phyloP scores from a whole-genome alignment of 2,329 filamentous ascomycete genomes.

The Alternaria incomplexa region DNA sequence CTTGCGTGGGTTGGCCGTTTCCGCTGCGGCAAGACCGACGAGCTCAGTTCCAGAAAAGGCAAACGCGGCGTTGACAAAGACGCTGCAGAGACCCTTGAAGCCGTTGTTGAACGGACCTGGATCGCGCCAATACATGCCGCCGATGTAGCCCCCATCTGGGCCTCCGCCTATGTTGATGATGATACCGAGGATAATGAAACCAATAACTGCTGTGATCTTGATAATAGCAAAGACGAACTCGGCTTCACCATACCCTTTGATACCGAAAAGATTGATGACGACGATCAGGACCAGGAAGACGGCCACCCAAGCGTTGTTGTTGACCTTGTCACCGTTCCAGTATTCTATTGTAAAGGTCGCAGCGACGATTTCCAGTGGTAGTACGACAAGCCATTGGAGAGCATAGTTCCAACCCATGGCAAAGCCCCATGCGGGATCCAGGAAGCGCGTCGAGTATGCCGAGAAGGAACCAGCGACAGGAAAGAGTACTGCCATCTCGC shows the following conservation, averaged over 20 bases:
- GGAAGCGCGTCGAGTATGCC: slow-evolving; percentile 86
- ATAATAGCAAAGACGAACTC: slow-evolving; percentile 87
- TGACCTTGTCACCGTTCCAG: slow-evolving; percentile 66
- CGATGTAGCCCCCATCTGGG: slow-evolving; percentile 72
- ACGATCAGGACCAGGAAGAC: slow-evolving; percentile 81
- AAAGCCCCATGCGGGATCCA: slow-evolving; percentile 94
- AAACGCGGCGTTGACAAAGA: slow-evolving; percentile 79
- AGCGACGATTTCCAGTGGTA: slow-evolving; percentile 86
- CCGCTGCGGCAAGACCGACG: slow-evolving; percentile 78
- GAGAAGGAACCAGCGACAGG: slow-evolving; percentile 93
- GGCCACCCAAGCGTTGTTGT: slow-evolving; percentile 71
- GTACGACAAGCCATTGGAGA: slow-evolving; percentile 82
- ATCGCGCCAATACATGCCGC: slow-evolving; percentile 74
- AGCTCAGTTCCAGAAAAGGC: slow-evolving; percentile 78
- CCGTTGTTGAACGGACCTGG: slow-evolving; percentile 87
- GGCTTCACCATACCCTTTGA: slow-evolving; percentile 87
- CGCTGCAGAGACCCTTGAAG: slow-evolving; percentile 81
- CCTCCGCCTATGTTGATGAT: slow-evolving; percentile 81
- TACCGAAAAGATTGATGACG: slow-evolving; percentile 69
- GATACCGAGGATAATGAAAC: slow-evolving; percentile 87
- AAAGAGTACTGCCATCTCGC: slow-evolving; percentile 88
- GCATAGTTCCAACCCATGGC: slow-evolving; percentile 97
- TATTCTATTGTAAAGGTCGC: slow-evolving; percentile 84
- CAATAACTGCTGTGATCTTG: slow-evolving; percentile 85
- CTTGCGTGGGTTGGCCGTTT: slow-evolving; percentile 80